Base-by-base conservation (phyloP, 2,329 filamentous ascomycete species). In the Colletotrichum spaethianum region DNA sequence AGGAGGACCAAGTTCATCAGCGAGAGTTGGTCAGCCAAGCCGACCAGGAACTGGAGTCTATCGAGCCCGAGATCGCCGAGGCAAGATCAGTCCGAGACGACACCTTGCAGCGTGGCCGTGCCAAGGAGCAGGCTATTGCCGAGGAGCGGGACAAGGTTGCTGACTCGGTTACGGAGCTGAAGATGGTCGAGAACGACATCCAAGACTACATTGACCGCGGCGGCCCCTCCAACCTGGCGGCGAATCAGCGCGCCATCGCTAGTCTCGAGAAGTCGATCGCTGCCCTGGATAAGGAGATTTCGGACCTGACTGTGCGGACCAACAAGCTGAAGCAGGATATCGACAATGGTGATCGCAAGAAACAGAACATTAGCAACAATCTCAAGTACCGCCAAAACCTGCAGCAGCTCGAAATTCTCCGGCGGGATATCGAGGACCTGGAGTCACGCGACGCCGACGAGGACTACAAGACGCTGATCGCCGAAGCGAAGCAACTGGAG, bases 331-430 rank as follows among this genome's bases (percentile, higher is more conserved):
- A 93, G 75, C 89, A 93, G 60, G 92, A 94, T 63, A 88, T 95
- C 63, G 90, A 91, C 76, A 94, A 95, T 77, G 93, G 94, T 68
- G 93, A 95, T 74, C 91, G 92, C 70, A 95, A 92, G 67, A 96
- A 95, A 83, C 93, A 94, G 77, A 95, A 94, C 74, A 98, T 99
- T 76, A 87, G 87, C 28, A 95, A 98, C 80, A 99, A 99, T 77
- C 85, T 98, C 63, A 92, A 92, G 74, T 98, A 95, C 80, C 93
- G 96, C 70, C 92, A 93, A 79, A 92, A 93, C 73, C 86, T 91
- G 67, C 89, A 91, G 66, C 88, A 92, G 46, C 86, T 98, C 2
- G 88, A 93, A 52, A 85, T 84, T 4, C 88, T 98, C 8, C 85
- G 89, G 66, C 80, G 82, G 23, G 93, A 96, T 72, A 95, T 99